Conservation (phyloP, 371 early-diverging fungal species). For the Rhizopus arrhizus region DNA sequence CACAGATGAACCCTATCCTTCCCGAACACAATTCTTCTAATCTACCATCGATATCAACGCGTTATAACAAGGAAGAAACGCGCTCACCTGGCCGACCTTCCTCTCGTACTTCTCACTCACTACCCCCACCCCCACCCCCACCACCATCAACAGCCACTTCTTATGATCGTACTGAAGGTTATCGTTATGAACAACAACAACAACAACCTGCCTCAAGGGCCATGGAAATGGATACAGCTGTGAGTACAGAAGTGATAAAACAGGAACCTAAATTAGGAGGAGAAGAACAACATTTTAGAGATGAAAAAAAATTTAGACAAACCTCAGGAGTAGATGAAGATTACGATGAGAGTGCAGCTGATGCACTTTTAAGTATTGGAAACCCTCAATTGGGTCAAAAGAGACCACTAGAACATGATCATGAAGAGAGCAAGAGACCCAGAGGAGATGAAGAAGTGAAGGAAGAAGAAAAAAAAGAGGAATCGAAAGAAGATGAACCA, state of each 20-base stretch:
- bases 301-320: background rate
- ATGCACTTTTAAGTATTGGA: constrained; percentile 37
- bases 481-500: constrained; percentile 14
- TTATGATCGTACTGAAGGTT: constrained; percentile 4
- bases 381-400: constrained; percentile 32
- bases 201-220: too few species aligned
- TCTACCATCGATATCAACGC: constrained; percentile 33
- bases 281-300: constrained; percentile 28
- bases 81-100: constrained; percentile 27
- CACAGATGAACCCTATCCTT: constrained; percentile 55
- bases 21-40: constrained; percentile 27
- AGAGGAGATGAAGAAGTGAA: constrained; percentile 6
- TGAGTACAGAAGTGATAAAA: too few species aligned
- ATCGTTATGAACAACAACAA: constrained; percentile 26
- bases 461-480: constrained; percentile 12
- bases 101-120: constrained; percentile 10
- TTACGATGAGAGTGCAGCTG: constrained; percentile 38
- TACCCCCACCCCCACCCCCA: too few species aligned
- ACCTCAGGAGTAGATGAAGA: constrained; percentile 16
- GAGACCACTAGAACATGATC: constrained; percentile 16
- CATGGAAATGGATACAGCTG: too few species aligned
- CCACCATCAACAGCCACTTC: too few species aligned
- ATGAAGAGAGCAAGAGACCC: constrained; percentile 22
- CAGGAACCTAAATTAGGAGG: background rate
- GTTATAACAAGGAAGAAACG: constrained; percentile 18